phyloP scores from a whole-genome alignment of 177 flowering plant genomes.

The Vitis hybrid region DNA sequence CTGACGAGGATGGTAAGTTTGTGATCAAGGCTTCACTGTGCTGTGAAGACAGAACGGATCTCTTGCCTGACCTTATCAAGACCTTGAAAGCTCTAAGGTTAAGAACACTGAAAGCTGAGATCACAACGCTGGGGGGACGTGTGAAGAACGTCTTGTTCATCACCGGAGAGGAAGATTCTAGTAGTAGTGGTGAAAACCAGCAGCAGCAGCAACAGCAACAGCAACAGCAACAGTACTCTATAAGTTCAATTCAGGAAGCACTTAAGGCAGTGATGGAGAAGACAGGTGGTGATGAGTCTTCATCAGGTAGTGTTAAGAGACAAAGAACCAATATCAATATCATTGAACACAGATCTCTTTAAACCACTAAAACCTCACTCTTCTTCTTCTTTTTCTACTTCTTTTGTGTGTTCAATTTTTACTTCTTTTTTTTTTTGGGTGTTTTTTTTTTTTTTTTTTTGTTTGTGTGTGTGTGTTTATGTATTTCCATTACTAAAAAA shows the following conservation, averaged over 20 bases:
- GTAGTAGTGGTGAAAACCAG: constrained; percentile 13
- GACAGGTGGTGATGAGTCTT: constrained; percentile 54
- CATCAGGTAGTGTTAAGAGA: constrained; percentile 80
- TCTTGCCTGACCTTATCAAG: constrained; percentile 81
- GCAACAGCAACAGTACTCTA: constrained; percentile 38
- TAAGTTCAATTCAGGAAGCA: constrained; percentile 79
- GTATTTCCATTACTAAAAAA: constrained; percentile 13
- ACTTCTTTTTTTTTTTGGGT: background rate
- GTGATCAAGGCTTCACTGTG: constrained; percentile 85
- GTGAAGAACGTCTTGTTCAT: constrained; percentile 75
- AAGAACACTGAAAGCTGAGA: constrained; percentile 85
- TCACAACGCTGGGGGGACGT: constrained; percentile 87
- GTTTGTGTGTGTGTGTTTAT: constrained; percentile 7
- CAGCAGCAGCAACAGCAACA: constrained; percentile 29
- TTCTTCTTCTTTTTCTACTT: constrained; percentile 1
- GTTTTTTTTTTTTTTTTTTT: background rate
- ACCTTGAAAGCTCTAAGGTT: constrained; percentile 71
- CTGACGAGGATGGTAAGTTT: constrained; percentile 64
- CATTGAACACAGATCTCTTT: constrained; percentile 51
- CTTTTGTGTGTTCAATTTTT: constrained; percentile 1
- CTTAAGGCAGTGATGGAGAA: constrained; percentile 88
- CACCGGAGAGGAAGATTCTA: constrained; percentile 65
- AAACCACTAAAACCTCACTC: constrained; percentile 1
- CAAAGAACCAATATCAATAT: constrained; percentile 74
- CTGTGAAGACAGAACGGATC: constrained; percentile 89